Evolutionary conservation across 805 yeast species (phyloP).

Genomic region (Maudiozyma turicensis): DNA sequence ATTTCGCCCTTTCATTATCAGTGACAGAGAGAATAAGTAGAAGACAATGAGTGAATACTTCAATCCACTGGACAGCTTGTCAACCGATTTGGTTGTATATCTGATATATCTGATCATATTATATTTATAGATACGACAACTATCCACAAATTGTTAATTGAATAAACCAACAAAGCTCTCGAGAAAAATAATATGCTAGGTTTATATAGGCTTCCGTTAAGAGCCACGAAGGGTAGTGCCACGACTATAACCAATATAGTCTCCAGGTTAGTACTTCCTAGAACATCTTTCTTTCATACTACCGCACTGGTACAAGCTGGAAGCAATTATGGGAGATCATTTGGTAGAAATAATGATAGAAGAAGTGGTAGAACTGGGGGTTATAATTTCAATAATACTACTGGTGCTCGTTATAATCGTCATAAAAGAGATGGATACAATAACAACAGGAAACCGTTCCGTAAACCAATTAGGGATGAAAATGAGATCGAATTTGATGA

Average conservation of each 20-base stretch:
- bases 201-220: neutral
- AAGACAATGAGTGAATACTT: too few species aligned
- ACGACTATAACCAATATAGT: too few species aligned
- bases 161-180: too few species aligned
- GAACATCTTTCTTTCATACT: neutral
- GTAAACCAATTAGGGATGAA: constrained; percentile 2
- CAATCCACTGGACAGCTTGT: too few species aligned
- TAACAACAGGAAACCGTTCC: neutral
- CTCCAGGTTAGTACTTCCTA: neutral
- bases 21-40: too few species aligned
- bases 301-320: neutral
- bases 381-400: neutral
- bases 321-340: neutral
- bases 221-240: neutral
- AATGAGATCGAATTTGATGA: constrained; percentile 8
- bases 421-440: neutral
- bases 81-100: too few species aligned
- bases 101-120: too few species aligned
- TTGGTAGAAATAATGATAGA: neutral
- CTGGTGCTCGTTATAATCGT: neutral
- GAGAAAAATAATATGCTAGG: neutral
- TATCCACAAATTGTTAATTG: too few species aligned
- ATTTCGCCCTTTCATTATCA: too few species aligned
- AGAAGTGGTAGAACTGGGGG: neutral
- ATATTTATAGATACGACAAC: too few species aligned